Base-by-base conservation (phyloP, 371 early-diverging fungal species). In the Batrachochytrium dendrobatidis region DNA sequence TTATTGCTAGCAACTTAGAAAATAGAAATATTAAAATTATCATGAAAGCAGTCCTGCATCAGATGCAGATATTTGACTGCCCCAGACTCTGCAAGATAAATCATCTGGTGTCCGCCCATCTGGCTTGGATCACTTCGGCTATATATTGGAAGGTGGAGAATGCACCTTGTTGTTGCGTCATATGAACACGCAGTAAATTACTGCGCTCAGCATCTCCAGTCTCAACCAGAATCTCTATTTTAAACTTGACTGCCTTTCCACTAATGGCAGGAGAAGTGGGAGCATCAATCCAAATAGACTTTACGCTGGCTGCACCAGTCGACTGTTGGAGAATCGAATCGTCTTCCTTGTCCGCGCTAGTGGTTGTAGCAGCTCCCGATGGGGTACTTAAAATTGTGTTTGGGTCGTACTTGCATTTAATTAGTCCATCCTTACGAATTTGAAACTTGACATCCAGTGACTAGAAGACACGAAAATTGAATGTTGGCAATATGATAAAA, bases 191-290 rank as follows among this genome's bases (percentile, higher is more conserved):
- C 20, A 45, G 45, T 2, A 29, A 25, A 15, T 22, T 29, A 6
- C 25, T 49, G 10, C 32, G 56, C 43, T 7, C 33, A 22, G 1
- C 8, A 1, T 20, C 44, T 0, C 48, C 61, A 1, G 46, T 31
- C 18, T 51, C 39, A 0, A 60, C 18, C 20, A 60, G 8, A 17
- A 81, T 69, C 26, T 81, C 81, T 32, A 81, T 68, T 50, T 75
- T 79, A 60, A 81, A 81, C 61, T 77, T 79, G 59, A 76, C 73
- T 12, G 63, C 65, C 55, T 79, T 79, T 1, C 49, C 61, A 1
- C 25, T 26, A 1, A 46, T 43, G 28, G 26, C 44, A 0, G 55
- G 53, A 32, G 25, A 20, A 35, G 8, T 48, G 22, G 49, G 33
- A 35, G 52, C 32, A 26, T 33, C 20, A 53, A 22, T 15, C 33